Base-by-base conservation (phyloP, 2,329 filamentous ascomycete species). In the Colletotrichum cordylinicola region DNA sequence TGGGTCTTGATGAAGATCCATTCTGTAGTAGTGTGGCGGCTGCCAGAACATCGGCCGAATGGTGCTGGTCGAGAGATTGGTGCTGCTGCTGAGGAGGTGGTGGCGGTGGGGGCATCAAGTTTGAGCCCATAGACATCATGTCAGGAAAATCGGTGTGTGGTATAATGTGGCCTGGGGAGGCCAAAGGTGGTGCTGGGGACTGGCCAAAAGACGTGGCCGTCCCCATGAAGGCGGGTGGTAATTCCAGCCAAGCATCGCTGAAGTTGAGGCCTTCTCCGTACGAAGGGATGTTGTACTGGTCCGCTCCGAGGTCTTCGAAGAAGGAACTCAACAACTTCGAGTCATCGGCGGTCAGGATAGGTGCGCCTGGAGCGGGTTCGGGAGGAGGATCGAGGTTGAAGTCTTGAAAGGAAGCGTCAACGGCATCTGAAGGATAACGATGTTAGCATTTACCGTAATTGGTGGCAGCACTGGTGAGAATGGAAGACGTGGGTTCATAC, bases 141-240 rank as follows among this genome's bases (percentile, higher is more conserved):
- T 83, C 80, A 21, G 75, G 78, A 56, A 81, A 80, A 18, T 80
- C 70, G 8, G 76, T 64, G 48, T 81, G 75, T 16, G 80, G 70
- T 35, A 85, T 74, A 18, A 79, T 79, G 16, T 82, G 78, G 18
- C 82, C 77, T 5, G 81, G 77, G 13, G 81, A 78, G 21, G 77
- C 71, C 18, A 83, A 79, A 8, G 82, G 78, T 48, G 82, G 80
- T 16, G 86, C 84, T 43, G 90, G 89, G 16, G 76, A 77, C 66
- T 91, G 88, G 21, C 92, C 91, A 77, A 91, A 90, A 4, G 91
- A 93, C 24, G 92, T 93, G 2, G 90, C 87, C 15, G 92, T 91
- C 67, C 92, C 92, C 85, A 94, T 90, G 78, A 94, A 92, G 65
- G 88, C 88, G 2, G 92, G 92, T 7, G 92, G 93, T 24, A 93